phyloP scores from a whole-genome alignment of 1,139 yeast genomes.

The Eremothecium cymbalariae region DNA sequence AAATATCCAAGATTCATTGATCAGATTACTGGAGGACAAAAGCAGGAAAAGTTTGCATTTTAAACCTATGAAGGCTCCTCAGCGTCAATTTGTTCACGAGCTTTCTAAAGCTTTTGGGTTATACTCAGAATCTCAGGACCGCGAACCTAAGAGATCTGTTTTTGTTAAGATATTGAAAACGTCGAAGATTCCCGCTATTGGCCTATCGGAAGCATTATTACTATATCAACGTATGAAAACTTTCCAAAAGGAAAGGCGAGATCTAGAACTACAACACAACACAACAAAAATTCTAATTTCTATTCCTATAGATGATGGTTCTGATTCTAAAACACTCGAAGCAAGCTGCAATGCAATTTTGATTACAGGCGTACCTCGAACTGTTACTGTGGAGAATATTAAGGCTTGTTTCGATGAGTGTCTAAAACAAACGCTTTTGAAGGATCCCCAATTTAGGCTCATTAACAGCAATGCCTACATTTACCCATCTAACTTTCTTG shows the following conservation, averaged over 20 bases:
- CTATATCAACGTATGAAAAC: conserved; percentile 27
- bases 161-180: conserved; percentile 41
- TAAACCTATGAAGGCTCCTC: conserved; percentile 63
- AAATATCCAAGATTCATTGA: conserved; percentile 48
- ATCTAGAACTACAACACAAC: conserved; percentile 26
- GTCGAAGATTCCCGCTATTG: conserved; percentile 28
- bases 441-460: conserved; percentile 28
- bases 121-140: conserved; percentile 68
- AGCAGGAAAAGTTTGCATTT: conserved; percentile 42
- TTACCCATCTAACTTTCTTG: conserved; percentile 33
- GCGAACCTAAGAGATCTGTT: conserved; percentile 71
- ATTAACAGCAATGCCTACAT: conserved; percentile 39
- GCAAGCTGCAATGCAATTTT: conserved; percentile 42
- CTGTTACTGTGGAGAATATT: conserved; percentile 35
- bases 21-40: conserved; percentile 40
- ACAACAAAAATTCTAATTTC: conserved; percentile 22
- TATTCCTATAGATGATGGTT: conserved; percentile 12
- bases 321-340: conserved; percentile 7
- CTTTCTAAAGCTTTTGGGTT: conserved; percentile 52
- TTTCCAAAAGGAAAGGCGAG: conserved; percentile 33
- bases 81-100: conserved; percentile 64
- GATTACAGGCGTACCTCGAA: conserved; percentile 44
- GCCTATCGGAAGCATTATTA: conserved; percentile 30
- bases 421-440: conserved; percentile 25
- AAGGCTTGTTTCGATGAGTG: conserved; percentile 23